These are phyloP conservation scores for Hypoxylon subgilvum DNA, from an alignment of 495 filamentous ascomycete species.

Conservation along the genomic window DNA sequence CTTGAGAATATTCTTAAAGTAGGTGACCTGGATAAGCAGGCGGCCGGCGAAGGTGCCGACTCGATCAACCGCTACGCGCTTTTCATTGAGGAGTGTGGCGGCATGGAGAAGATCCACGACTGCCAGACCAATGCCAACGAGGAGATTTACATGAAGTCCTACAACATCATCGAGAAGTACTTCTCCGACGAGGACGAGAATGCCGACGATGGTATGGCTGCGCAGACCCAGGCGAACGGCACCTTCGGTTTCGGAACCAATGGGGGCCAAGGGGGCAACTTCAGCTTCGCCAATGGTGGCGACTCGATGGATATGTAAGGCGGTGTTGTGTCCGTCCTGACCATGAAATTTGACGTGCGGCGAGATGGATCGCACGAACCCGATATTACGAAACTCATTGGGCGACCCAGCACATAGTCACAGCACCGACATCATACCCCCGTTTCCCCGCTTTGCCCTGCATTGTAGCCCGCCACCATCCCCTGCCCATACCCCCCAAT, in stretches of 20 bases:
- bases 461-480: slow-evolving; percentile 26
- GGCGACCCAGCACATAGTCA: slow-evolving; percentile 37
- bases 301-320: slow-evolving; percentile 99
- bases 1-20: slow-evolving; percentile 99
- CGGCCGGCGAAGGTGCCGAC: slow-evolving; percentile 71
- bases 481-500: slow-evolving; percentile 39
- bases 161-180: slow-evolving; percentile 99
- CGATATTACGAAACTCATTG: slow-evolving; percentile 27
- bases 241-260: slow-evolving; percentile 86
- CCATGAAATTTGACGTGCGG: slow-evolving; percentile 6
- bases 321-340: background rate
- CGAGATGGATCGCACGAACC: slow-evolving; percentile 8
- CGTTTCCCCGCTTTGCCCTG: slow-evolving; percentile 31
- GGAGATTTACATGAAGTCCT: slow-evolving; percentile 99
- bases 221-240: slow-evolving; percentile 65
- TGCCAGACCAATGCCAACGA: slow-evolving; percentile 99
- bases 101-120: slow-evolving; percentile 99
- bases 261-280: slow-evolving; percentile 73
- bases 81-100: slow-evolving; percentile 97
- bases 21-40: slow-evolving; percentile 96
- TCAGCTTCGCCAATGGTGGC: slow-evolving; percentile 91
- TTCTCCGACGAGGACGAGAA: slow-evolving; percentile 98
- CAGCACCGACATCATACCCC: slow-evolving; percentile 35
- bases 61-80: slow-evolving; percentile 95
- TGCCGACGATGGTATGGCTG: slow-evolving; percentile 66